These are phyloP conservation scores for Malus sylvestris DNA, from an alignment of 306 rosid genomes.

Conservation along the genomic window DNA sequence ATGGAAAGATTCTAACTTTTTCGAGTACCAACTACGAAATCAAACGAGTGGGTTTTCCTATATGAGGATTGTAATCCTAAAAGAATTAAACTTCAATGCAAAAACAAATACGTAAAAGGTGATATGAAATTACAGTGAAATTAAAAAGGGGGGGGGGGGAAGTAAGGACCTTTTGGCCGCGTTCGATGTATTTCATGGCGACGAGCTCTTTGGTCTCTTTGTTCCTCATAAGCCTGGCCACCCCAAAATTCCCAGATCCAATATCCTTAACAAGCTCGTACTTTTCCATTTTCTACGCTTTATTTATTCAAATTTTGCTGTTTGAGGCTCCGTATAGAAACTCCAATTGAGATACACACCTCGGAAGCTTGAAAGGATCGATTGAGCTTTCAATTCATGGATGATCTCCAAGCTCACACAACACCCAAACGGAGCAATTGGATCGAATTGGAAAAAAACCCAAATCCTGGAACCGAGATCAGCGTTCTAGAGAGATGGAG, in stretches of 20 bases:
- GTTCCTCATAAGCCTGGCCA: constrained; percentile 73
- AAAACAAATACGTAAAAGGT: neutral
- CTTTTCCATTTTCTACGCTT: constrained; percentile 43
- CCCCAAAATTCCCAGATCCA: constrained; percentile 87
- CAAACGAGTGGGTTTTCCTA: neutral
- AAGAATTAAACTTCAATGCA: neutral
- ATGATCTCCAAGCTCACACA: neutral
- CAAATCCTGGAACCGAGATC: neutral
- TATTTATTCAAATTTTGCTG: neutral
- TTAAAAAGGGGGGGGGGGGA: no score
- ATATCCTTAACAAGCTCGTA: constrained; percentile 78
- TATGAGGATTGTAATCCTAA: neutral
- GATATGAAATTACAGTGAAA: neutral
- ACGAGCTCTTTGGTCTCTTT: constrained; percentile 67
- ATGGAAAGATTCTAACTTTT: neutral
- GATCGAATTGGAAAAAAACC: neutral
- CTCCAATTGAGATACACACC: neutral
- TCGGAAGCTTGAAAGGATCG: neutral
- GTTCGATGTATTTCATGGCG: constrained; percentile 78
- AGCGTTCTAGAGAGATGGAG: neutral
- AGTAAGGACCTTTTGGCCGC: constrained; percentile 47
- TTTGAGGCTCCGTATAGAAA: neutral
- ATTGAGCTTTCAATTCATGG: constrained; percentile 7
- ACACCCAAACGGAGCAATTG: neutral
- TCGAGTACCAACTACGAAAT: neutral